Conservation (phyloP, 306 rosid genomes). For the Quercus alba region DNA sequence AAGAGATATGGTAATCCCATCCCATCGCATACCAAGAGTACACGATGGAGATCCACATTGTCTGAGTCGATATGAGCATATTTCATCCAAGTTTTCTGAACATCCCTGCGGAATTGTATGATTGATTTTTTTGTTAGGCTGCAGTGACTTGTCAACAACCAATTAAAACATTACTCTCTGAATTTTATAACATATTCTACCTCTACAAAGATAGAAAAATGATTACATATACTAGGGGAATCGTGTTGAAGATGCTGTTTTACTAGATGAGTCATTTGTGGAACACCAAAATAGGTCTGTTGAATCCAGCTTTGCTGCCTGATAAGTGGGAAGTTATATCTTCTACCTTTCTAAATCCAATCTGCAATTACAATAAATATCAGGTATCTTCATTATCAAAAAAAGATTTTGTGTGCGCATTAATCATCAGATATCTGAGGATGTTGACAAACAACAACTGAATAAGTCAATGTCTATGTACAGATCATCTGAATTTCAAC, state of each 20-base stretch:
- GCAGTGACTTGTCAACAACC: background rate
- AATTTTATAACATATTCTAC: background rate
- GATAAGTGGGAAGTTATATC: conserved; percentile 53
- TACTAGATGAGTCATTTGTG: conserved; percentile 39
- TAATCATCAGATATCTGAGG: conserved; percentile 7
- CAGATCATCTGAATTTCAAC: conserved; percentile 1
- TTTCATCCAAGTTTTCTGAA: conserved; percentile 7
- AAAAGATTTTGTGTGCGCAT: too few relatives aligned
- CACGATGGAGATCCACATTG: background rate
- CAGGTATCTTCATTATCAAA: background rate
- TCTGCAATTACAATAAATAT: conserved; percentile 38
- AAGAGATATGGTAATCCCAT: background rate
- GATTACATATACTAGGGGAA: background rate
- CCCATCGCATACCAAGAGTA: background rate
- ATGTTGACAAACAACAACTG: background rate
- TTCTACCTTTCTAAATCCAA: conserved; percentile 76
- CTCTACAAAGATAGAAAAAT: background rate
- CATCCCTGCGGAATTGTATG: background rate
- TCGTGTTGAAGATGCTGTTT: background rate
- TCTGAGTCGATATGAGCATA: background rate
- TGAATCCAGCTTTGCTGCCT: conserved; percentile 70
- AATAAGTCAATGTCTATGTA: background rate
- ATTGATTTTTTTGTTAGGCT: background rate
- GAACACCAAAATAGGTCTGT: conserved; percentile 79
- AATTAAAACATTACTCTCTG: background rate